A percentile compares a stretch with the other conserved stretches of the same genome.
Conservation (phyloP, 2,329 filamentous ascomycete genomes). For the Neofusicoccum umdonicola region DNA sequence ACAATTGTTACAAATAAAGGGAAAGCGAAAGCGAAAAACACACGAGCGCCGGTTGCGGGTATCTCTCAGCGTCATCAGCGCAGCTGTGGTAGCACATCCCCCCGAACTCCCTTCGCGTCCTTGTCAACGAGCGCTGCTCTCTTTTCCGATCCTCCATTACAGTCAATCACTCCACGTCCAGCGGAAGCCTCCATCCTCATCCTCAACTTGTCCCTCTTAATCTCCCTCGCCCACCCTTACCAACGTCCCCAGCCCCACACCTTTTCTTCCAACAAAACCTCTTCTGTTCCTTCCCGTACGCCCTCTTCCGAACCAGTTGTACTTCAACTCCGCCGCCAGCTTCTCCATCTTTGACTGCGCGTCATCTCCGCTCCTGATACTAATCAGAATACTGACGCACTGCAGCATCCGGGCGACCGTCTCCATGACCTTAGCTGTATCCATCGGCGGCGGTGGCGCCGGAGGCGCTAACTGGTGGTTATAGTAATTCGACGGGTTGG, state of each 20-base stretch:
- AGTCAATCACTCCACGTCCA: too few species aligned
- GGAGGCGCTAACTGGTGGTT: conserved; percentile 19
- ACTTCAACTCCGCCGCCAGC: conserved; percentile 81
- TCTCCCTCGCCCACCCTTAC: conserved; percentile 1
- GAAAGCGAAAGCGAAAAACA: background rate
- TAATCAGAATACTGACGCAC: conserved; percentile 86
- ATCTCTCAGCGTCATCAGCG: background rate
- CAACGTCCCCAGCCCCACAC: conserved; percentile 6
- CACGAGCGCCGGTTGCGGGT: background rate
- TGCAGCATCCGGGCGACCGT: conserved; percentile 95
- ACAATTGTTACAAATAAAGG: background rate
- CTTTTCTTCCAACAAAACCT: conserved; percentile 58
- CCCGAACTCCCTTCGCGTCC: background rate
- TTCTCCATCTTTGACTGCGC: conserved; percentile 77
- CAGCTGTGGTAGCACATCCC: background rate
- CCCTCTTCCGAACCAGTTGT: conserved; percentile 93
- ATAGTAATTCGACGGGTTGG: conserved; percentile 20
- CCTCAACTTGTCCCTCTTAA: background rate
- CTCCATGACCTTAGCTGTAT: conserved; percentile 78
- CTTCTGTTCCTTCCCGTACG: conserved; percentile 84
- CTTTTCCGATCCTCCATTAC: too few species aligned
- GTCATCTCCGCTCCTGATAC: conserved; percentile 69
- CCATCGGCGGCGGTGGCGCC: conserved; percentile 35
- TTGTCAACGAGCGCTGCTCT: background rate
- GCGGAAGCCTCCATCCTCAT: too few species aligned